These are phyloP conservation scores for Phalaenopsis aphrodite DNA, from an alignment of 106 monocot genomes.

Conservation along the genomic window DNA sequence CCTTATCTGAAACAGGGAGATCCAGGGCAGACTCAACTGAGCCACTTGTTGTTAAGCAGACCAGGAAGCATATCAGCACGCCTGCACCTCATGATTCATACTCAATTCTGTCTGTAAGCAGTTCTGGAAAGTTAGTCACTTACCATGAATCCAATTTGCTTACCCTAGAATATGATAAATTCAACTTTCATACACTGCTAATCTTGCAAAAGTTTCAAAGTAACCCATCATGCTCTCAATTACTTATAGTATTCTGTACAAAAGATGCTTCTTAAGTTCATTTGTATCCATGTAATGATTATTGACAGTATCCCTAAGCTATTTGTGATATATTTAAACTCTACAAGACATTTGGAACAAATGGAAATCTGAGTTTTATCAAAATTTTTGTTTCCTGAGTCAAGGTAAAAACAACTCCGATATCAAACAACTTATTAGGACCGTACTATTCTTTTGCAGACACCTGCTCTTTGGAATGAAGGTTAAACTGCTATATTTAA, in stretches of 20 bases:
- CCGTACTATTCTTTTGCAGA: neutral
- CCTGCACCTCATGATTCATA: constrained; percentile 99
- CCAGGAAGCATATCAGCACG: constrained; percentile 91
- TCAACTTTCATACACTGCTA: neutral
- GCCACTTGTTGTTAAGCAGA: constrained; percentile 71
- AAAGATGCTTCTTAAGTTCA: neutral
- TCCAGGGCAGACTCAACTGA: constrained; percentile 53
- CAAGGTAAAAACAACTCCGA: neutral
- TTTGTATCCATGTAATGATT: neutral
- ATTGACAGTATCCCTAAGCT: neutral
- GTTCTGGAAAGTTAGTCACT: constrained; percentile 93
- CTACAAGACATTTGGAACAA: neutral
- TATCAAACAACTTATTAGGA: neutral
- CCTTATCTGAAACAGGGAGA: constrained; percentile 58
- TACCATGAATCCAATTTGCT: constrained; percentile 1
- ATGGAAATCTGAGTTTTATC: neutral
- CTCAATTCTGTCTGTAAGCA: constrained; percentile 90
- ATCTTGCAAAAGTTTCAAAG: neutral
- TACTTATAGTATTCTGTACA: neutral
- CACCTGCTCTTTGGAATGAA: neutral
- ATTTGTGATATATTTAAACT: neutral
- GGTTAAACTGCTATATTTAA: neutral
- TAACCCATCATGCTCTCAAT: neutral
- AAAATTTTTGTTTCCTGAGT: neutral
- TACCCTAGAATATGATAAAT: neutral